Percentiles rank a stretch among this genome's conserved stretches.
phyloP scores from a whole-genome alignment of 805 yeast species.

The Metschnikowia orientalis region DNA sequence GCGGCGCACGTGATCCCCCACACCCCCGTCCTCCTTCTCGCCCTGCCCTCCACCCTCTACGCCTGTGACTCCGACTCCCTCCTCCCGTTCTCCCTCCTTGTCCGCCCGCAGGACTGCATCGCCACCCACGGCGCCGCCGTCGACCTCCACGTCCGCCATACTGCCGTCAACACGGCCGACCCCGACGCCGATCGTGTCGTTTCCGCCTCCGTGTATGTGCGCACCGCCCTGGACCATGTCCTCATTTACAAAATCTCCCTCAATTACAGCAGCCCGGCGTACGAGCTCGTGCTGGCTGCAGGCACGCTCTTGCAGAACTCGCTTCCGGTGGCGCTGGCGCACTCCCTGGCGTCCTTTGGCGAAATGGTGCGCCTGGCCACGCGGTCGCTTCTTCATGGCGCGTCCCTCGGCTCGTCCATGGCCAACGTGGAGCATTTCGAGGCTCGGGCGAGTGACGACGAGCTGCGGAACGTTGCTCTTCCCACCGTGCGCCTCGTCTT shows the following conservation, averaged over 20 bases:
- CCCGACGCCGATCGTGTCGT: conserved; percentile 19
- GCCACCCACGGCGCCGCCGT: conserved; percentile 11
- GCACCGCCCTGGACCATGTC: conserved; percentile 11
- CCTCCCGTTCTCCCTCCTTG: conserved; percentile 16
- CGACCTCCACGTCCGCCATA: conserved; percentile 25
- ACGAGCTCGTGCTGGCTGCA: conserved; percentile 26
- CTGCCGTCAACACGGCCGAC: conserved; percentile 33
- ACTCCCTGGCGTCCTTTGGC: conserved; percentile 25
- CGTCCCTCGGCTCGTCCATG: conserved; percentile 18
- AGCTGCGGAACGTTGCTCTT: conserved; percentile 23
- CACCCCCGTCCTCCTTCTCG: conserved; percentile 14
- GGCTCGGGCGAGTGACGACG: conserved; percentile 30
- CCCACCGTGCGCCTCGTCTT: conserved; percentile 27
- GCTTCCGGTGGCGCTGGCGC: conserved; percentile 28
- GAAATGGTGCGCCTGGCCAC: conserved; percentile 31
- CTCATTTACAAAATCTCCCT: conserved; percentile 21
- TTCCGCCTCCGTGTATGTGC: conserved; percentile 13
- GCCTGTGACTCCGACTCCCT: conserved; percentile 11
- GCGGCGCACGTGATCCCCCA: conserved; percentile 13
- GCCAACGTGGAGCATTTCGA: conserved; percentile 35
- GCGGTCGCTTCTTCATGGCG: conserved; percentile 28
- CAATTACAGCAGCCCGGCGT: conserved; percentile 29
- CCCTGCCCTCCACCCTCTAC: conserved; percentile 8
- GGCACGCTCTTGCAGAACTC: conserved; percentile 32
- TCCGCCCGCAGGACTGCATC: conserved; percentile 13